Base-by-base conservation (phyloP, 2,329 filamentous ascomycete species). In the Apiospora saccharicola region DNA sequence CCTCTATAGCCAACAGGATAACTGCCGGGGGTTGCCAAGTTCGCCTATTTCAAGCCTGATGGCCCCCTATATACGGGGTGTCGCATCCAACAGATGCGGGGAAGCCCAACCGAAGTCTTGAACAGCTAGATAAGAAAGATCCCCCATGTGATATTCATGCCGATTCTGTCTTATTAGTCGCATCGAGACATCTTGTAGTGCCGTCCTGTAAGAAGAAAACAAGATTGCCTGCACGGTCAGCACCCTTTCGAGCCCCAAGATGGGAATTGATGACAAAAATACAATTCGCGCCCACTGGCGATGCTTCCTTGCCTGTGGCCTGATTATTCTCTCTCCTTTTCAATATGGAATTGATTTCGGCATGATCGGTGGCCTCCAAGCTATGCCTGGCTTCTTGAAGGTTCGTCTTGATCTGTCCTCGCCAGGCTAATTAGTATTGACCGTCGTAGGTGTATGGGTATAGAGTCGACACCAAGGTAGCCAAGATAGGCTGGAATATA, bases 281-380 rank as follows among this genome's bases (percentile, higher is more conserved):
- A 80, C 78, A 19, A 79, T 84, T 22, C 78, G 78, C 37, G 80
- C 80, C 74, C 84, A 86, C 72, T 86, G 85, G 84, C 84, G 83
- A 75, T 86, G 84, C 74, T 81, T 86, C 57, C 37, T 84, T 8
- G 86, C 86, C 30, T 87, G 86, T 72, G 84, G 84, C 0, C 78
- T 88, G 0, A 82, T 87, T 22, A 83, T 85, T 4, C 82, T 87
- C 78, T 85, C 83, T 30, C 85, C 86, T 0, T 88, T 88, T 73
- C 86, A 88, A 72, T 88, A 88, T 76, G 86, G 86, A 41, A 79
- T 86, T 61, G 85, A 88, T 74, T 88, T 87, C 75, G 85, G 86
- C 30, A 78, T 87, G 30, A 87, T 88, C 69, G 85, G 85, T 37
- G 85, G 86, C 51, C 75, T 88, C 0, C 86, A 88, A 77, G 86